phyloP scores from a whole-genome alignment of 371 early-diverging fungal species.

The Mortierella sp. region DNA sequence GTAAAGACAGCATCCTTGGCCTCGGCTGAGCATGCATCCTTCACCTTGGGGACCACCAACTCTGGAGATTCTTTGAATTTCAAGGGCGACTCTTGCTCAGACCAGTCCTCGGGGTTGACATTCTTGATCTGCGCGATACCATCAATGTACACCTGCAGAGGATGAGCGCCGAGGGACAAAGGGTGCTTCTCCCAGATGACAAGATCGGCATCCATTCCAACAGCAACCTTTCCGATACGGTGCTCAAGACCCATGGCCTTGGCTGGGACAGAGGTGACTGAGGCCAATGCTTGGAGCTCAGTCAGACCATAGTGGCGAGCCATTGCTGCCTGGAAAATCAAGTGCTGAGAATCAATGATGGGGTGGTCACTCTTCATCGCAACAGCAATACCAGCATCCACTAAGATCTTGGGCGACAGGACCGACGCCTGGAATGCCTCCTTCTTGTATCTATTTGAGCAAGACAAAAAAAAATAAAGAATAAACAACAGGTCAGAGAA shows the following conservation, averaged over 20 bases:
- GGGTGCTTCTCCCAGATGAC: constrained; percentile 84
- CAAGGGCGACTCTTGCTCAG: constrained; percentile 10
- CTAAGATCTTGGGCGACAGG: constrained; percentile 72
- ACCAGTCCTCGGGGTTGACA: constrained; percentile 24
- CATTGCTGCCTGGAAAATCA: constrained; percentile 82
- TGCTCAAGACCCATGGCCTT: constrained; percentile 74
- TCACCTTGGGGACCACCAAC: constrained; percentile 4
- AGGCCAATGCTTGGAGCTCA: constrained; percentile 71
- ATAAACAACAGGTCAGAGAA: too few relatives aligned
- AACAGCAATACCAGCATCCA: constrained; percentile 78
- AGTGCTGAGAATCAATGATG: constrained; percentile 77
- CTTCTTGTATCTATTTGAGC: constrained; percentile 67
- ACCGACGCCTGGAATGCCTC: constrained; percentile 82
- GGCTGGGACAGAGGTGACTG: constrained; percentile 83
- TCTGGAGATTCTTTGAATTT: constrained; percentile 22
- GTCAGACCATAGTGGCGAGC: constrained; percentile 82
- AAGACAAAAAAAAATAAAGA: background rate
- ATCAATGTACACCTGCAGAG: constrained; percentile 83
- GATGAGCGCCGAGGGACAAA: constrained; percentile 79
- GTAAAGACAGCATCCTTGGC: constrained; percentile 40
- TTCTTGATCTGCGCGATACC: constrained; percentile 66
- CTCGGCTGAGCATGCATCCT: constrained; percentile 22
- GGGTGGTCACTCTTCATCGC: constrained; percentile 88
- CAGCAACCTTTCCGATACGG: constrained; percentile 75
- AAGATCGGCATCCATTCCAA: constrained; percentile 86